Base-by-base conservation (phyloP, 1,139 yeast species). In the Debaryomycetaceae sp. region DNA sequence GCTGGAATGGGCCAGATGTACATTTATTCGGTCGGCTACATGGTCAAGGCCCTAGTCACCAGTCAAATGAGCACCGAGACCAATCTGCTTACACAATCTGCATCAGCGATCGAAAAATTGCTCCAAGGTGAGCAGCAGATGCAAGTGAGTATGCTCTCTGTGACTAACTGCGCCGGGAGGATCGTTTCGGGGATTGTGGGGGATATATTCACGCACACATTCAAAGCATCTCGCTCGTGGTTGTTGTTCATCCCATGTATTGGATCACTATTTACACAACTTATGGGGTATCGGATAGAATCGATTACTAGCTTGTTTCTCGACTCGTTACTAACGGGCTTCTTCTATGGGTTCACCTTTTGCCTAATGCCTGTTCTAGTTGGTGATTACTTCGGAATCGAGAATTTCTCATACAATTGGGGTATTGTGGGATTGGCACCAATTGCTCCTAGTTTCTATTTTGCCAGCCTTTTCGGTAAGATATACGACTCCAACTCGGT, bases 1-100 rank as follows among this genome's bases (percentile, higher is more conserved):
- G 83, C 84, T 0, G 76, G 83, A 0, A 51, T 80, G 51, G 84
- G 85, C 7, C 85, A 80, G 56, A 76, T 80, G 81, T 81, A 78
- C 57, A 81, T 81, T 23, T 81, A 80, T 53, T 78, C 83, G 0
- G 80, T 79, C 17, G 86, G 86, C 1, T 79, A 77, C 54, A 78
- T 81, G 63, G 81, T 78, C 8, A 76, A 74, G 50, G 81, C 86
- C 0, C 64, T 80, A 31, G 60, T 73, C 17, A 68, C 67, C 17
- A 56, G 60, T 6, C 42, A 13, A 37, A 23, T 40, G 7, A 42
- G 45, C 11, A 52, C 53, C 24, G 51, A 45, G n/a, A 17, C 31
- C 6, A 51, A 46, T 1, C 38, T 53, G 36, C 46, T 58, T 6
- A 44, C 49, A 6, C 50, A 50, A 17, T 40, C 59, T 1, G 53